These are phyloP conservation scores for Acephala macrosclerotiorum DNA, from an alignment of 2,329 filamentous ascomycete species.

Conservation along the genomic window DNA sequence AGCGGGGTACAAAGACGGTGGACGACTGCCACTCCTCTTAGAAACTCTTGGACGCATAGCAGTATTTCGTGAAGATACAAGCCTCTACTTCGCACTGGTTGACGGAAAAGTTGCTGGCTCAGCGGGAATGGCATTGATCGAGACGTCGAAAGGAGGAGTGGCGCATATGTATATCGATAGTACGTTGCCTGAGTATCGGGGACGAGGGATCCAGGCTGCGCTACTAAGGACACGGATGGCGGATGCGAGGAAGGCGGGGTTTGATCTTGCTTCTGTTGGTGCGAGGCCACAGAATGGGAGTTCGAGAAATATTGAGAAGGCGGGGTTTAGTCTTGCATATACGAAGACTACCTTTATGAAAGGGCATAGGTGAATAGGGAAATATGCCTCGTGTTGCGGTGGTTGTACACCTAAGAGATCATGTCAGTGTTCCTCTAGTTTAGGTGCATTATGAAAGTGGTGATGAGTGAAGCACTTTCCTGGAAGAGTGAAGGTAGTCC, in stretches of 20 bases:
- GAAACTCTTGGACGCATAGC: constrained; percentile 10
- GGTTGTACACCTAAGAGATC: too few relatives aligned
- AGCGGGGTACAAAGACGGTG: constrained; percentile 11
- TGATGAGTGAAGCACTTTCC: background rate
- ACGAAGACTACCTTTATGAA: constrained; percentile 12
- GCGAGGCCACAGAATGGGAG: constrained; percentile 16
- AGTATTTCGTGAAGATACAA: constrained; percentile 12
- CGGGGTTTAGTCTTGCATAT: constrained; percentile 18
- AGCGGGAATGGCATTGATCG: constrained; percentile 14
- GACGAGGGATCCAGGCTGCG: constrained; percentile 14
- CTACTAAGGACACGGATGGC: constrained; percentile 8
- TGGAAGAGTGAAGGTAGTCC: background rate
- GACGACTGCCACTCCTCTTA: constrained; percentile 1
- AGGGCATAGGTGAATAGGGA: too few relatives aligned
- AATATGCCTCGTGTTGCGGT: too few relatives aligned
- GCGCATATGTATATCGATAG: constrained; percentile 19
- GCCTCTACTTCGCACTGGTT: constrained; percentile 13
- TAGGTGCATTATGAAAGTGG: background rate
- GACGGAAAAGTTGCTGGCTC: constrained; percentile 19
- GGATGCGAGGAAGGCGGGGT: constrained; percentile 21
- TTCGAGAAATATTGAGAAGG: constrained; percentile 21
- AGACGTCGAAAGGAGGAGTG: constrained; percentile 13
- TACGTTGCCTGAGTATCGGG: constrained; percentile 17
- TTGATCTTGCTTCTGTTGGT: constrained; percentile 11
- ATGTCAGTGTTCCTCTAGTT: too few relatives aligned